phyloP scores from a whole-genome alignment of 2,329 filamentous ascomycete genomes.

The Sporothrix curviconia region DNA sequence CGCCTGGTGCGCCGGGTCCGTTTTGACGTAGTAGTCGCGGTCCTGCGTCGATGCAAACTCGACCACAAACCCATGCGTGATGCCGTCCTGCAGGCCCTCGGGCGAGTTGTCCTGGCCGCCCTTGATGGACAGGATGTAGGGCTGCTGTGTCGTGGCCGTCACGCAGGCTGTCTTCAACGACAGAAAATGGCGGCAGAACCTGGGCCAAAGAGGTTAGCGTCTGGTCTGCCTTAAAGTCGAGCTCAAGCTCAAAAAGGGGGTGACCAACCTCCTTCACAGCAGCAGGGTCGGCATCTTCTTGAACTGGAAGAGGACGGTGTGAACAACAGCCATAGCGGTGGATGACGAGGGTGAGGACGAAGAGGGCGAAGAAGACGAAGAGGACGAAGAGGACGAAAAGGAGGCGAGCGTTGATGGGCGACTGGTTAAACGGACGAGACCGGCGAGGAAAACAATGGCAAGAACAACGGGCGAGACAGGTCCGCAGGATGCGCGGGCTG shows the following conservation, averaged over 20 bases:
- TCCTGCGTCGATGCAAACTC: slow-evolving; percentile 60
- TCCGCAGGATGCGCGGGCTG: neutral
- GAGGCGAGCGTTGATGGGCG: neutral
- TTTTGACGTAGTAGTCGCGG: slow-evolving; percentile 59
- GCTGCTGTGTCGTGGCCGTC: slow-evolving; percentile 49
- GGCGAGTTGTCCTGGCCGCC: slow-evolving; percentile 58
- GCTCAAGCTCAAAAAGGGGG: too few relatives aligned
- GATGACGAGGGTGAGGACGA: neutral
- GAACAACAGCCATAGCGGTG: slow-evolving; percentile 9
- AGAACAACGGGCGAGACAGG: neutral
- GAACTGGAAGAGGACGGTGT: slow-evolving; percentile 15
- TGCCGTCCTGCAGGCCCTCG: slow-evolving; percentile 55
- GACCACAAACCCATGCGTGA: slow-evolving; percentile 63
- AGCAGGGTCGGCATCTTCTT: neutral
- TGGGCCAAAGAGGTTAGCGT: too few relatives aligned
- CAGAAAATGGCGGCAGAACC: slow-evolving; percentile 34
- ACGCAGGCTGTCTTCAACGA: slow-evolving; percentile 53
- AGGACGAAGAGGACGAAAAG: neutral
- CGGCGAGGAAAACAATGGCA: neutral
- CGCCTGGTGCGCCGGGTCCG: slow-evolving; percentile 56
- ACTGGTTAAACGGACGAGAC: neutral
- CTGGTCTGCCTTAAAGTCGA: too few relatives aligned
- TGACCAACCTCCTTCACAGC: neutral
- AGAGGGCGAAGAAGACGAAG: neutral
- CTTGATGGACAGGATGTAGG: slow-evolving; percentile 52